phyloP scores from a whole-genome alignment of 2,329 filamentous ascomycete species.

The Trichophyton benhamiae region DNA sequence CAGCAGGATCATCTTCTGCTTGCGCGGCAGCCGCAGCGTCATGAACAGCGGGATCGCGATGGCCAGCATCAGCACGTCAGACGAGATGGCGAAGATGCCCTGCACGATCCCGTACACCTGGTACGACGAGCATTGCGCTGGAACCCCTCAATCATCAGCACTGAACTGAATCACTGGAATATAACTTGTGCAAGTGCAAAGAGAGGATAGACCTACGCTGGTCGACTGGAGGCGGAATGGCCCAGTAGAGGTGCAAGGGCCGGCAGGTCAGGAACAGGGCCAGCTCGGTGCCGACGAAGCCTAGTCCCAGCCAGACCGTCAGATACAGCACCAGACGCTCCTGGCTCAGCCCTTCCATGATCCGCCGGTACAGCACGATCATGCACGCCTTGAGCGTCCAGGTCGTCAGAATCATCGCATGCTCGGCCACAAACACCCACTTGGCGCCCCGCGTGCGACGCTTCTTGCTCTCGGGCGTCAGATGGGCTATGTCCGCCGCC shows the following conservation, averaged over 20 bases:
- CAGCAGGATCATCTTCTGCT: constrained; percentile 33
- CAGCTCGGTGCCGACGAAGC: constrained; percentile 39
- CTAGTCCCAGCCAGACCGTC: constrained; percentile 32
- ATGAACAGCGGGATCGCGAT: constrained; percentile 33
- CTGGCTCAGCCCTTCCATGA: constrained; percentile 33
- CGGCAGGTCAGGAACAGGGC: constrained; percentile 41
- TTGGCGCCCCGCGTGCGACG: constrained; percentile 44
- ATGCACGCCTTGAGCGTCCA: constrained; percentile 45
- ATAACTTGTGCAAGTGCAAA: no score
- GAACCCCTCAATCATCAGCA: constrained; percentile 21
- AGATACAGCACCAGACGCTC: constrained; percentile 27
- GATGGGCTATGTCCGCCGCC: constrained; percentile 31
- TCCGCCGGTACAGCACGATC: constrained; percentile 41
- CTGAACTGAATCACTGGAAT: background rate
- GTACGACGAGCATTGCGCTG: constrained; percentile 26
- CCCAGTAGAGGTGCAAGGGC: constrained; percentile 26
- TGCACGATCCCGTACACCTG: constrained; percentile 36
- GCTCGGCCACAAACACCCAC: constrained; percentile 50
- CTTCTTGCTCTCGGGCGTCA: constrained; percentile 36
- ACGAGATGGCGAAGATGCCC: constrained; percentile 26
- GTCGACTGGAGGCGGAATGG: constrained; percentile 14
- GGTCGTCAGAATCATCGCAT: constrained; percentile 47
- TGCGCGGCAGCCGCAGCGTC: constrained; percentile 28
- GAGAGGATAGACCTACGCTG: background rate
- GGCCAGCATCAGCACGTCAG: constrained; percentile 33